Evolutionary conservation across 345 rosid genomes (phyloP), one percentile per base, ranked within the genome.

Genomic region (Eucalyptus leucophloia): DNA sequence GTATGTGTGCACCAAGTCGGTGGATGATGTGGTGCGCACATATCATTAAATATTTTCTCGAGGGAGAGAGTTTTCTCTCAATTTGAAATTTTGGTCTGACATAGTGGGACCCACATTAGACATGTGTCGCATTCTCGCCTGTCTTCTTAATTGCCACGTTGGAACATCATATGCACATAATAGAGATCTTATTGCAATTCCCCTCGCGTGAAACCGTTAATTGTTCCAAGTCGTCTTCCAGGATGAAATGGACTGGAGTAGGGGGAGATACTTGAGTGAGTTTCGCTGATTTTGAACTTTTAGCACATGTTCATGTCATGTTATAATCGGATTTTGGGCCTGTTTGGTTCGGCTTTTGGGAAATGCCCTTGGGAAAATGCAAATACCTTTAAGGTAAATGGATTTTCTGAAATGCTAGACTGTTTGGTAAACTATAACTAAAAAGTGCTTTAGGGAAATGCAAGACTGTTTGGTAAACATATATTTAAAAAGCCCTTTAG

Each of bases 1-100:
- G 51, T 15, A 49, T 15, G 51, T 15, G 7, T 1, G 18, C 51
- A 15, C 18, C 0, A 2, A 0, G 18, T 49, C 3, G 15, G 3
- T 0, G 18, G 7, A 49, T 49, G 18, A 49, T 3, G 7, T 15
- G 51, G 3, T 18, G 1, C 18, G 7, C 51, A 15, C 51, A 49
- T 15, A 49, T 0, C 18, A 49, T 49, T 49, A 49, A 49, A 49
- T 2, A 49, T 49, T 49, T 49, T 49, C 7, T 49, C 7, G 7
- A 49, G 51, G 3, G 12, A 56, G 12, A 23, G 13, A 56, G 3
- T 24, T 9, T 56, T 56, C 12, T 56, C 62, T 56, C 62, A 24
- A 56, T 23, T 56, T 56, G 28, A 56, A 56, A 56, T 23, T 56
- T 23, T 56, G 30, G 30, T 56, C 3, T 56, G 3, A 23, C 2